These are phyloP conservation scores for Komagataea norvegica DNA, from an alignment of 1,139 yeast species.

Conservation along the genomic window DNA sequence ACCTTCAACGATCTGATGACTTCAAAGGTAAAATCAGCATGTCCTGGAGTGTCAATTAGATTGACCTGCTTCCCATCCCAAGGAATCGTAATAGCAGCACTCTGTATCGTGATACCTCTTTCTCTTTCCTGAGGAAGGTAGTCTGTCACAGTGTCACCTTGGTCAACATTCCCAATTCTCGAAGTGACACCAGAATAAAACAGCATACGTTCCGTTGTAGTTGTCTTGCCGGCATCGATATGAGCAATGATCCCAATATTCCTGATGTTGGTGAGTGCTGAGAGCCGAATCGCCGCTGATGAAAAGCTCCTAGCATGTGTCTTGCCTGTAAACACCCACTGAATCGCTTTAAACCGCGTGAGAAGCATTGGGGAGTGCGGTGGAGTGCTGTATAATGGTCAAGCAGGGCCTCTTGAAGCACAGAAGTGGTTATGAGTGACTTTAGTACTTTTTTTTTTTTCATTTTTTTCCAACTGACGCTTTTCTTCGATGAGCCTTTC, in stretches of 20 bases:
- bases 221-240: constrained; percentile 94
- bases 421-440: constrained; percentile 2
- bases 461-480: background rate
- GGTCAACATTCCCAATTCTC: constrained; percentile 88
- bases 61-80: constrained; percentile 80
- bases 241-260: constrained; percentile 83
- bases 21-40: constrained; percentile 95
- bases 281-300: background rate
- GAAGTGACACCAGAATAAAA: constrained; percentile 79
- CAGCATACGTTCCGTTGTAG: constrained; percentile 92
- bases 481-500: no score
- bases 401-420: no score
- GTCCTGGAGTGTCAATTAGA: constrained; percentile 96
- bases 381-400: no score
- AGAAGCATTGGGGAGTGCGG: no score
- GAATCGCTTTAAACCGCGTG: no score
- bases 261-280: constrained; percentile 22
- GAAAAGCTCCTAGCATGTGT: no score
- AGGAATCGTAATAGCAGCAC: constrained; percentile 90
- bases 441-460: constrained; percentile 6
- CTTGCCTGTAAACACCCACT: no score
- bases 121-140: constrained; percentile 85
- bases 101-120: constrained; percentile 93
- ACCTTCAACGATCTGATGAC: constrained; percentile 87
- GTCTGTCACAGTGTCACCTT: constrained; percentile 96